phyloP scores from a whole-genome alignment of 805 yeast species.

The Saturnispora serradocipensis region DNA sequence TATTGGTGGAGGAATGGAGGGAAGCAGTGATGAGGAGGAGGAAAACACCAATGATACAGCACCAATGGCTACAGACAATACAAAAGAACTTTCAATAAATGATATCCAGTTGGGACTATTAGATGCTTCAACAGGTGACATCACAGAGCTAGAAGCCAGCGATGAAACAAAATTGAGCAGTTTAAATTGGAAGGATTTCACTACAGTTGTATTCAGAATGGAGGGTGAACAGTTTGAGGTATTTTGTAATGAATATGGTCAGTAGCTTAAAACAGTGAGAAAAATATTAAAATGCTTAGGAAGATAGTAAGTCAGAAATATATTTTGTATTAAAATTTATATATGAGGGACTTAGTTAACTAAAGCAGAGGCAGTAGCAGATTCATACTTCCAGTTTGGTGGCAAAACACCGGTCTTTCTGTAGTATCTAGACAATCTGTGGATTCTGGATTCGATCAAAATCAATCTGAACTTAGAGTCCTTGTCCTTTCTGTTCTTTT shows the following conservation, averaged over 20 bases:
- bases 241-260: conserved; percentile 5
- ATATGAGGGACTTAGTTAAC: conserved; percentile 65
- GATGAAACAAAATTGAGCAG: conserved; percentile 24
- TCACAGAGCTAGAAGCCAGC: conserved; percentile 18
- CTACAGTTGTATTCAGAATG: conserved; percentile 33
- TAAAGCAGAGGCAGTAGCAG: conserved; percentile 99
- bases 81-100: conserved; percentile 15
- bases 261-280: neutral
- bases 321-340: neutral
- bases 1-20: conserved; percentile 15
- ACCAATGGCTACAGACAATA: conserved; percentile 14
- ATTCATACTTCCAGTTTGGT: conserved; percentile 99
- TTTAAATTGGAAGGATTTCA: conserved; percentile 32
- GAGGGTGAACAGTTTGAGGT: conserved; percentile 30
- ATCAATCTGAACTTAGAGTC: conserved; percentile 99
- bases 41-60: conserved; percentile 15
- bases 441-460: conserved; percentile 99
- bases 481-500: conserved; percentile 99
- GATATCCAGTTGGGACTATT: conserved; percentile 35
- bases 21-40: conserved; percentile 28
- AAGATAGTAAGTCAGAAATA: neutral
- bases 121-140: conserved; percentile 23
- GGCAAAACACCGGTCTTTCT: conserved; percentile 98
- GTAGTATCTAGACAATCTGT: conserved; percentile 99
- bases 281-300: neutral